Percentiles rank a stretch among this genome's conserved stretches.
Conservation (phyloP, 1,284 basidiomycete species). For the Lentinula novae-zelandiae region DNA sequence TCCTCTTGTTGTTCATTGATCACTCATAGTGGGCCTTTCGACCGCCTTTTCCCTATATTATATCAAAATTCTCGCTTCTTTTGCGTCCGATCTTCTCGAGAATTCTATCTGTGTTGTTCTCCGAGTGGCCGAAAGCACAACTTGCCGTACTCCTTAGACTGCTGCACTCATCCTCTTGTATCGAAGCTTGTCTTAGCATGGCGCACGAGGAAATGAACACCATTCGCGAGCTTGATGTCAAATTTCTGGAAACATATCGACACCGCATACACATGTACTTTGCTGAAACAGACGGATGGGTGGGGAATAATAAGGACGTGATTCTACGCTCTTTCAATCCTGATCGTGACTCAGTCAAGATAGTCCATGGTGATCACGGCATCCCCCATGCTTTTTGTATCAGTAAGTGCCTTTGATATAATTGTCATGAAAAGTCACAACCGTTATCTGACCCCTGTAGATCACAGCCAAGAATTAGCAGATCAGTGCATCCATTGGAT, state of each 20-base stretch:
- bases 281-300: constrained; percentile 56
- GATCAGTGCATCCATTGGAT: constrained; percentile 49
- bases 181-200: constrained; percentile 51
- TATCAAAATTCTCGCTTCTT: constrained; percentile 32
- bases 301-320: constrained; percentile 43
- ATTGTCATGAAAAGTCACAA: not conserved
- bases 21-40: constrained; percentile 43
- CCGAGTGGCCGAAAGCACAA: constrained; percentile 45
- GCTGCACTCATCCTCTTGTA: constrained; percentile 40
- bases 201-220: constrained; percentile 59
- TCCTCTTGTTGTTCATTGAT: not conserved
- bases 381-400: constrained; percentile 67
- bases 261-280: constrained; percentile 49
- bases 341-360: constrained; percentile 27
- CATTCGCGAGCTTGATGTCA: constrained; percentile 45
- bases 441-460: constrained; percentile 23
- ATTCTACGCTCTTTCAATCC: constrained; percentile 36
- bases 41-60: constrained; percentile 37
- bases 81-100: constrained; percentile 17
- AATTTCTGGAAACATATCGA: constrained; percentile 34
- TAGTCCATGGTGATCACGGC: constrained; percentile 39
- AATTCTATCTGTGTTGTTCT: constrained; percentile 30
- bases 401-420: constrained; percentile 33
- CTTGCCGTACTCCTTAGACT: constrained; percentile 43
- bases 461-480: constrained; percentile 48